These are phyloP conservation scores for Zygosaccharomyces pseudorouxii DNA, from an alignment of 805 yeast genomes.

Conservation along the genomic window DNA sequence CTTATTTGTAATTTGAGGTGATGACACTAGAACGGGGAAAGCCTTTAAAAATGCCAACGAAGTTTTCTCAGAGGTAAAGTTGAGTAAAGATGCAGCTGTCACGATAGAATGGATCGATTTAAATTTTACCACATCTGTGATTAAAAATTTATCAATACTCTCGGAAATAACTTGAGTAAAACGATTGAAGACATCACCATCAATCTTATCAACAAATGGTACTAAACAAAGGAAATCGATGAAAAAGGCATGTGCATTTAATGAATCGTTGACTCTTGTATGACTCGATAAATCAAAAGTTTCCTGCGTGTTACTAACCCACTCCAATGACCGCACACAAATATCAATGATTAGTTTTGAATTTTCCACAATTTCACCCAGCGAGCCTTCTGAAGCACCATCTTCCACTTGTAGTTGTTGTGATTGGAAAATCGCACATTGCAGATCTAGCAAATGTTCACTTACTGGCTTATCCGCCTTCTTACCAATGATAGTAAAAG, in stretches of 20 bases:
- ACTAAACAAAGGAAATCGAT: slow-evolving; percentile 31
- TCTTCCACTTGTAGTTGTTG: slow-evolving; percentile 8
- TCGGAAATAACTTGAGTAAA: slow-evolving; percentile 46
- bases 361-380: slow-evolving; percentile 35
- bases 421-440: slow-evolving; percentile 9
- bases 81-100: slow-evolving; percentile 53
- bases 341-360: slow-evolving; percentile 31
- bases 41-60: slow-evolving; percentile 37
- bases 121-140: slow-evolving; percentile 20
- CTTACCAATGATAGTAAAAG: slow-evolving; percentile 31
- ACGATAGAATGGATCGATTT: slow-evolving; percentile 38
- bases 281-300: slow-evolving; percentile 21
- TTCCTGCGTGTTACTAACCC: slow-evolving; percentile 16
- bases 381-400: slow-evolving; percentile 38
- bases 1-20: slow-evolving; percentile 44
- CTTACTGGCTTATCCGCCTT: slow-evolving; percentile 30
- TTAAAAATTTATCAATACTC: slow-evolving; percentile 48
- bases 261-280: slow-evolving; percentile 18
- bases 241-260: slow-evolving; percentile 38
- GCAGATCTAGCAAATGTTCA: slow-evolving; percentile 12
- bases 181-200: slow-evolving; percentile 42
- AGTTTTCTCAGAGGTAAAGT: slow-evolving; percentile 34
- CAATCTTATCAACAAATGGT: slow-evolving; percentile 40
- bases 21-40: slow-evolving; percentile 52
- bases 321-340: slow-evolving; percentile 27